Conservation (phyloP, 2,329 filamentous ascomycete species). For the Arthrobotrys sphaeroides region DNA sequence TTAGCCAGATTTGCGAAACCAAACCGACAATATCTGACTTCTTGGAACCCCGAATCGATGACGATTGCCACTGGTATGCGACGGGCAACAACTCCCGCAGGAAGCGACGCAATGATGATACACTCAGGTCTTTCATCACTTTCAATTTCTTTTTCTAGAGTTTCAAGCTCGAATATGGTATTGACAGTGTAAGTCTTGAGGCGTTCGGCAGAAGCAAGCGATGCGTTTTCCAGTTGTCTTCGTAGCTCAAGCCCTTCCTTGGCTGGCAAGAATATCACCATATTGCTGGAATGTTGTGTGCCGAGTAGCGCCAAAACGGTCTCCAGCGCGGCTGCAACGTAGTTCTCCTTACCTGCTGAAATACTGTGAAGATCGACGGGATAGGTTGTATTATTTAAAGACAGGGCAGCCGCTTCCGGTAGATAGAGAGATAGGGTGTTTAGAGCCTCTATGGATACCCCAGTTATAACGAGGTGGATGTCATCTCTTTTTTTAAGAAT, state of each 20-base stretch:
- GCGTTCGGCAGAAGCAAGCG: not conserved
- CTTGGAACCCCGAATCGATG: conserved; percentile 35
- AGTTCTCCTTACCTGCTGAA: not conserved
- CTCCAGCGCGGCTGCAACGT: conserved; percentile 11
- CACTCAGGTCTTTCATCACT: not conserved
- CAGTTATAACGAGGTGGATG: conserved; percentile 87
- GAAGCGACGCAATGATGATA: conserved; percentile 30
- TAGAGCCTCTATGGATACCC: conserved; percentile 66
- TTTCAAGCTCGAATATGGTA: not conserved
- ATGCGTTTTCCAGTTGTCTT: conserved; percentile 4
- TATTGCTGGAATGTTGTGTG: not conserved
- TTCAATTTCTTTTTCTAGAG: not conserved
- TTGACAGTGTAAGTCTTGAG: not conserved
- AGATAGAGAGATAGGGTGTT: conserved; percentile 14
- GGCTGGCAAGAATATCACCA: conserved; percentile 22
- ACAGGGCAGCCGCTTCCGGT: conserved; percentile 65
- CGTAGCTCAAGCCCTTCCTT: conserved; percentile 10
- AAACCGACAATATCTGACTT: conserved; percentile 12
- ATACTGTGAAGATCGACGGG: conserved; percentile 88
- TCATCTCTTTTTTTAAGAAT: conserved; percentile 82
- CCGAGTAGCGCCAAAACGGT: not conserved
- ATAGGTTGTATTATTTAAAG: conserved; percentile 85
- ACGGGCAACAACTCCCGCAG: conserved; percentile 18
- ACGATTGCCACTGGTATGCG: conserved; percentile 8
- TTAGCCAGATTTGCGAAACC: conserved; percentile 29